Percentiles rank a stretch among this genome's conserved stretches.
Conservation (phyloP, 352 stramenopile species). For the Paralagenidium karlingii region DNA sequence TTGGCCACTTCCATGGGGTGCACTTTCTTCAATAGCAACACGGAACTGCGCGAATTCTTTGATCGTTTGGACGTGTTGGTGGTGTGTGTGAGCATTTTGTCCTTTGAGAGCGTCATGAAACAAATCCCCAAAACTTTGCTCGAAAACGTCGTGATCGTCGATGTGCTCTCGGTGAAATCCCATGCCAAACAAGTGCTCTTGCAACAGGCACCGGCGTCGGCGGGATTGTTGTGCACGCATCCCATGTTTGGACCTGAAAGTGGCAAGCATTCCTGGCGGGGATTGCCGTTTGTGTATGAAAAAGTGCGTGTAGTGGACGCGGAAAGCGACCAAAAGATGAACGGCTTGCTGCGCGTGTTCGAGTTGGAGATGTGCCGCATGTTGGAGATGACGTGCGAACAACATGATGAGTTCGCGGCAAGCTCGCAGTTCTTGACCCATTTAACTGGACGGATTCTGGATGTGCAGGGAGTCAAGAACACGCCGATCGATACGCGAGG, state of each 20-base stretch:
- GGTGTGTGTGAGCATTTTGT: constrained; percentile 75
- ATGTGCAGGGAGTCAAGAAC: constrained; percentile 70
- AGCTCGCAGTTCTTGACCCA: constrained; percentile 98
- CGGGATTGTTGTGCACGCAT: constrained; percentile 94
- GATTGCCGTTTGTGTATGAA: constrained; percentile 95
- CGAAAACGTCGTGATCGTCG: constrained; percentile 88
- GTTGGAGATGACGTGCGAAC: constrained; percentile 92
- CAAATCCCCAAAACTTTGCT: constrained; percentile 54
- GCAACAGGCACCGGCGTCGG: constrained; percentile 74
- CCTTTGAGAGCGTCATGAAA: constrained; percentile 53
- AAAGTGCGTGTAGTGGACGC: constrained; percentile 67
- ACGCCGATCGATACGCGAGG: constrained; percentile 94
- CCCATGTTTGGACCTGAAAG: constrained; percentile 97
- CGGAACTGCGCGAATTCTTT: constrained; percentile 85
- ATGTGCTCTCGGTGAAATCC: constrained; percentile 98
- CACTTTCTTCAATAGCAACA: constrained; percentile 37
- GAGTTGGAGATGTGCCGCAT: constrained; percentile 95
- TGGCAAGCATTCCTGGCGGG: constrained; percentile 90
- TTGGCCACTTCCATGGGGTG: constrained; percentile 36
- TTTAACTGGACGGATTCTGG: constrained; percentile 93
- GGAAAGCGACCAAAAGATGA: constrained; percentile 57
- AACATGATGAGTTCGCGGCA: constrained; percentile 93
- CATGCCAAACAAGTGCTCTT: constrained; percentile 92
- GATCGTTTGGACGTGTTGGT: constrained; percentile 90
- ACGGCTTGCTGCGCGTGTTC: constrained; percentile 92